These are phyloP conservation scores for Hortaea werneckii DNA, from an alignment of 2,329 filamentous ascomycete species.

Conservation along the genomic window DNA sequence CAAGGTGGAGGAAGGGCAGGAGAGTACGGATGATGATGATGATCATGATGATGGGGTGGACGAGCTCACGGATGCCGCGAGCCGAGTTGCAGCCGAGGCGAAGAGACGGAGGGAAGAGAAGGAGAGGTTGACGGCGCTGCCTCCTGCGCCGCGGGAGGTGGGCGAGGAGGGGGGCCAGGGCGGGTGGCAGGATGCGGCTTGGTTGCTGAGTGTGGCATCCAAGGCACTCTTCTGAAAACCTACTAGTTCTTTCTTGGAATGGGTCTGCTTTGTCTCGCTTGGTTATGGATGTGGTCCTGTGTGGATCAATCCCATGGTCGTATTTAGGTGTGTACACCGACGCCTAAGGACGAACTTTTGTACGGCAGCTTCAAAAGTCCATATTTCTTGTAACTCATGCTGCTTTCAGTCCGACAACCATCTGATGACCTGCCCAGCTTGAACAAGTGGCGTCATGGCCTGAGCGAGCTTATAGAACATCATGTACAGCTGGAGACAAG, in stretches of 20 bases:
- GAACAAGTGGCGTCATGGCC: too few relatives aligned
- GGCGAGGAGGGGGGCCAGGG: conserved; percentile 33
- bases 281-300: background rate
- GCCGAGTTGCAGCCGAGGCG: conserved; percentile 24
- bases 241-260: too few relatives aligned
- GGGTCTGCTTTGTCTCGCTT: background rate
- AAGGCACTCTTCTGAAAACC: conserved; percentile 28
- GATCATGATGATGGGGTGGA: conserved; percentile 20
- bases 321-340: background rate
- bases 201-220: conserved; percentile 45
- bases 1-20: conserved; percentile 41
- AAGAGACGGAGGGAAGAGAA: conserved; percentile 25
- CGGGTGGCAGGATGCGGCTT: conserved; percentile 50
- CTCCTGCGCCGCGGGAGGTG: conserved; percentile 25
- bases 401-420: too few relatives aligned
- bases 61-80: background rate
- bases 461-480: too few relatives aligned
- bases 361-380: too few relatives aligned
- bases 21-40: conserved; percentile 24
- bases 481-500: too few relatives aligned
- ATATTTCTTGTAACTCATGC: too few relatives aligned
- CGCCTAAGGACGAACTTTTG: background rate
- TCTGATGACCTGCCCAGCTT: too few relatives aligned
- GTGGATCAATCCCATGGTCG: background rate
- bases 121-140: conserved; percentile 13